phyloP scores from a whole-genome alignment of 2,329 filamentous ascomycete genomes.

The Ramularia endophylla region DNA sequence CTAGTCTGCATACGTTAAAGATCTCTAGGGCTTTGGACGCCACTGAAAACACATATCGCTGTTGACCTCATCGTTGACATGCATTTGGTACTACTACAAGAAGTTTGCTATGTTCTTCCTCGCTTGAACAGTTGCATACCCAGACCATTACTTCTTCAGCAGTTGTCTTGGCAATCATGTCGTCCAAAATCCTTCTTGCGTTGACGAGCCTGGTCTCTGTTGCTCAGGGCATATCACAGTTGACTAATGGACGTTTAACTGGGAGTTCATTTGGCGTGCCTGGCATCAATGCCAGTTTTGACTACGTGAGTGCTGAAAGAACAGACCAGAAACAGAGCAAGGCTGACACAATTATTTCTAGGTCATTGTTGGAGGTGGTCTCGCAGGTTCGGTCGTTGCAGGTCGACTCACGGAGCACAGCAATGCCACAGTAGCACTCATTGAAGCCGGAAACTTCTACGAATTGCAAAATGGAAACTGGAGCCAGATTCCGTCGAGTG shows the following conservation, averaged over 20 bases:
- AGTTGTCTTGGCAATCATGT: too few relatives aligned
- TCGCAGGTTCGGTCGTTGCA: slow-evolving; percentile 24
- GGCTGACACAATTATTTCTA: too few relatives aligned
- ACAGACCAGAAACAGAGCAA: too few relatives aligned
- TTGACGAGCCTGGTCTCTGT: slow-evolving; percentile 4
- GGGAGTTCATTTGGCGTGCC: slow-evolving; percentile 17
- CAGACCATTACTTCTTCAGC: too few relatives aligned
- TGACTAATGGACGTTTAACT: slow-evolving; percentile 5
- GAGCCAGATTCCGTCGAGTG: slow-evolving; percentile 22
- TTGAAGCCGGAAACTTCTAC: slow-evolving; percentile 30
- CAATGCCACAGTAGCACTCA: slow-evolving; percentile 21
- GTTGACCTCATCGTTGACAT: too few relatives aligned
- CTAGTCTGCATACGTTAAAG: too few relatives aligned
- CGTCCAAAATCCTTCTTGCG: neutral
- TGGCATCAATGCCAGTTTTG: slow-evolving; percentile 17
- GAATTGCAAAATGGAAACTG: slow-evolving; percentile 27
- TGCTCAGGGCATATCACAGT: slow-evolving; percentile 3
- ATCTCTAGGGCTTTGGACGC: too few relatives aligned
- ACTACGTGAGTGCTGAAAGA: slow-evolving; percentile 10
- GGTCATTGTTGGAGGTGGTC: slow-evolving; percentile 23
- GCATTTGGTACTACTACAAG: too few relatives aligned
- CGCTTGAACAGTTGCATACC: too few relatives aligned
- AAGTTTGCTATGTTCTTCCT: too few relatives aligned
- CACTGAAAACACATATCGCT: too few relatives aligned
- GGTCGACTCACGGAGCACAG: slow-evolving; percentile 20